These are phyloP conservation scores for Entomophthora muscae DNA, from an alignment of 371 early-diverging fungal species.

Conservation along the genomic window DNA sequence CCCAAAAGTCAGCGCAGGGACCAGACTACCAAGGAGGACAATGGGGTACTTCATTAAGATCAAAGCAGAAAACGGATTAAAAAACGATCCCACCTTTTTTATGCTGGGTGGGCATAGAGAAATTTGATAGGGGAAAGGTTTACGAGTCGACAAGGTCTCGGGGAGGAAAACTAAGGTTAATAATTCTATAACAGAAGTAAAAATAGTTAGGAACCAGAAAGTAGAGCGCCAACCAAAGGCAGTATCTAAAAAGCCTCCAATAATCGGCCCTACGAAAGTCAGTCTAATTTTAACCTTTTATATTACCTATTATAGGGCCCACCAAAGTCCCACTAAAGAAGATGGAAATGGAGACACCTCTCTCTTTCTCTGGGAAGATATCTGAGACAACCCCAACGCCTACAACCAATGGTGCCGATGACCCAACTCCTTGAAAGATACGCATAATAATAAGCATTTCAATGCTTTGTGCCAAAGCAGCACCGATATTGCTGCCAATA, in stretches of 20 bases:
- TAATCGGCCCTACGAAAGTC: conserved; percentile 23
- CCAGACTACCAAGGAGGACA: conserved; percentile 22
- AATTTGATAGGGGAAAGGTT: not conserved
- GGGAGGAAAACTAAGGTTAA: conserved; percentile 32
- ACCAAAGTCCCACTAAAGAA: conserved; percentile 34
- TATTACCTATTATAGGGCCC: conserved; percentile 31
- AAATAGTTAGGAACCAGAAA: conserved; percentile 35
- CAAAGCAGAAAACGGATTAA: conserved; percentile 18
- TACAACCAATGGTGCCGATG: conserved; percentile 44
- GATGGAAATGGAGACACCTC: conserved; percentile 34
- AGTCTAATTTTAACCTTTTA: too few species aligned
- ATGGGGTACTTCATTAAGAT: conserved; percentile 25
- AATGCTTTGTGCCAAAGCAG: conserved; percentile 31
- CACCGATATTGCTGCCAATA: conserved; percentile 34
- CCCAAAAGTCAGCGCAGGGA: conserved; percentile 29
- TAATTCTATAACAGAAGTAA: conserved; percentile 18
- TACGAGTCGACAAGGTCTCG: conserved; percentile 31
- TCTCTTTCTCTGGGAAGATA: conserved; percentile 18
- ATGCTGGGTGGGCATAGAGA: not conserved
- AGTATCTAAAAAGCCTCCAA: conserved; percentile 25
- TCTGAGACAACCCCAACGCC: too few species aligned
- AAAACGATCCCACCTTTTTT: not conserved
- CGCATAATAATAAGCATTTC: conserved; percentile 34
- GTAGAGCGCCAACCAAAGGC: conserved; percentile 41
- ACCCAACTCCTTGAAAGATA: conserved; percentile 43